Evolutionary conservation across 371 early-diverging fungal species (phyloP).

Genomic region (Mortierella sp.): DNA sequence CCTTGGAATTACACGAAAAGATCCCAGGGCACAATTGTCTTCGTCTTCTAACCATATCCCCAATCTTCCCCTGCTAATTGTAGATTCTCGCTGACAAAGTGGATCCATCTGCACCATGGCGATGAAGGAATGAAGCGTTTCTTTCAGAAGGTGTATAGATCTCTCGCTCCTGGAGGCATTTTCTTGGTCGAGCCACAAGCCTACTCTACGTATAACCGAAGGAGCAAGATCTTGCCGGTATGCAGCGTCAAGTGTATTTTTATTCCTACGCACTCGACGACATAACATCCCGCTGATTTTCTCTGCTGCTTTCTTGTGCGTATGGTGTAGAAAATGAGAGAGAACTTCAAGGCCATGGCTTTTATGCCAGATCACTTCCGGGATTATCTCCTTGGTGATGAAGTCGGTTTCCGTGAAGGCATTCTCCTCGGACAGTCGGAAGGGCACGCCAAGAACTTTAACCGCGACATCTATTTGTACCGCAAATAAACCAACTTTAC

Average conservation of each 20-base stretch:
- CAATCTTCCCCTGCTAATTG: not conserved
- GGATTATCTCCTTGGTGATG: conserved; percentile 38
- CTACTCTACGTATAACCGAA: conserved; percentile 63
- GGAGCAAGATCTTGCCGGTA: conserved; percentile 56
- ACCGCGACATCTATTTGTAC: conserved; percentile 36
- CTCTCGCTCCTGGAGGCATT: conserved; percentile 68
- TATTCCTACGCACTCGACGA: not conserved
- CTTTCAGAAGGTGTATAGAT: conserved; percentile 70
- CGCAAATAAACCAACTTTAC: conserved; percentile 23
- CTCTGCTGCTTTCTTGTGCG: not conserved
- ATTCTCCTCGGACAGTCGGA: conserved; percentile 37
- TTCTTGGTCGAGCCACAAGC: conserved; percentile 84
- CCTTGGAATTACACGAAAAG: too few relatives aligned
- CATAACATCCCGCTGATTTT: not conserved
- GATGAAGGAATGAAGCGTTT: conserved; percentile 81
- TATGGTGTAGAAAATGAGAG: conserved; percentile 36
- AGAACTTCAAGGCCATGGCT: conserved; percentile 44
- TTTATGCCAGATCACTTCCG: conserved; percentile 59
- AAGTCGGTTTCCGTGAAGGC: conserved; percentile 54
- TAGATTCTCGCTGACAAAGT: conserved; percentile 73
- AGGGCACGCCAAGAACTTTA: conserved; percentile 36
- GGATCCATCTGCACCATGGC: conserved; percentile 85
- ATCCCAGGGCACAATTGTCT: too few relatives aligned
- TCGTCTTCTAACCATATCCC: too few relatives aligned
- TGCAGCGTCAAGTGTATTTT: too few relatives aligned